phyloP scores from a whole-genome alignment of 148 eudicot genomes.

The Silene latifolia region DNA sequence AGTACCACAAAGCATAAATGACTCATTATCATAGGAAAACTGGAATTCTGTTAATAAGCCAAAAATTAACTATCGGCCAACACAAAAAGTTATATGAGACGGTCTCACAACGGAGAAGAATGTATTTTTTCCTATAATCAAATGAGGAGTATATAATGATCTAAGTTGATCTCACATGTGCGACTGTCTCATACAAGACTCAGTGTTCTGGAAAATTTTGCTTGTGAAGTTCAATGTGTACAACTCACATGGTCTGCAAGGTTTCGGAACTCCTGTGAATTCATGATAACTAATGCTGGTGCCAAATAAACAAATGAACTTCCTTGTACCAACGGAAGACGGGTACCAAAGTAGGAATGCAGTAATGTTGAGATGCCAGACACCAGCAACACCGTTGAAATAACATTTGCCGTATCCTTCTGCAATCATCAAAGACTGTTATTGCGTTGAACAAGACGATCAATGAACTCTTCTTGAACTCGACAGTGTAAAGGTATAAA shows the following conservation, averaged over 20 bases:
- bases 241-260: slow-evolving; percentile 81
- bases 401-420: slow-evolving; percentile 82
- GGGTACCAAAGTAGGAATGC: slow-evolving; percentile 83
- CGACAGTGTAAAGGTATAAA: background rate
- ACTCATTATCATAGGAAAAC: no score
- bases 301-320: slow-evolving; percentile 95
- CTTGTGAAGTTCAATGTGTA: background rate
- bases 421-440: slow-evolving; percentile 33
- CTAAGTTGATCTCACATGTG: background rate
- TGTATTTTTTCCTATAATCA: no score
- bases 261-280: slow-evolving; percentile 76
- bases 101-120: background rate
- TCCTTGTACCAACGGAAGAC: slow-evolving; percentile 96
- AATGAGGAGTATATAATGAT: background rate
- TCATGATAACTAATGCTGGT: slow-evolving; percentile 78
- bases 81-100: background rate
- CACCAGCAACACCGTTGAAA: slow-evolving; percentile 79
- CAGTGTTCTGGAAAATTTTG: no score
- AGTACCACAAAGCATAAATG: no score
- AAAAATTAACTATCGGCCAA: no score
- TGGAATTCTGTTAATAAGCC: no score
- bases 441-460: background rate
- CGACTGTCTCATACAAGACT: no score
- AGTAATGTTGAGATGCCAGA: slow-evolving; percentile 86
- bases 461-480: background rate